phyloP scores from a whole-genome alignment of 140 eudicot genomes.

The Ambrosia hybrid region DNA sequence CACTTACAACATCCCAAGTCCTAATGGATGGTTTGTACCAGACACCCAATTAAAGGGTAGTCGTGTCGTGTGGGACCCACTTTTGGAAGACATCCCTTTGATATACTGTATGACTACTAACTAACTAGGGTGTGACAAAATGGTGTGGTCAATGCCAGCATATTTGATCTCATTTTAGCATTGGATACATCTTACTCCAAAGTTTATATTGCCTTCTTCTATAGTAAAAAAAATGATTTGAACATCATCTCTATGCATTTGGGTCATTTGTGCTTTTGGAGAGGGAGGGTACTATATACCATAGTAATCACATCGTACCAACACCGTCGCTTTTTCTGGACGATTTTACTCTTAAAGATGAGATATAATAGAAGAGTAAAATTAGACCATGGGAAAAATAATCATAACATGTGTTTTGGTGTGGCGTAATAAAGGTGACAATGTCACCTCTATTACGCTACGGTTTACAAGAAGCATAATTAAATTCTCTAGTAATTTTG shows the following conservation, averaged over 20 bases:
- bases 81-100: constrained; percentile 3
- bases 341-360: not conserved
- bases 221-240: not conserved
- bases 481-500: too few species aligned
- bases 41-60: constrained; percentile 6
- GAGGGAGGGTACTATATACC: not conserved
- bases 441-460: too few species aligned
- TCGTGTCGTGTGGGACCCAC: constrained; percentile 7
- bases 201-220: not conserved
- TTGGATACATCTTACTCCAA: not conserved
- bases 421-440: too few species aligned
- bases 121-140: constrained; percentile 19
- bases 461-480: too few species aligned
- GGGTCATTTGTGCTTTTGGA: not conserved
- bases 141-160: constrained; percentile 19
- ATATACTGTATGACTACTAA: constrained; percentile 21
- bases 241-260: not conserved
- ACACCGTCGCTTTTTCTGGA: not conserved
- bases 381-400: not conserved
- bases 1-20: constrained; percentile 1
- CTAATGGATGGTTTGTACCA: constrained; percentile 28
- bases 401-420: too few species aligned
- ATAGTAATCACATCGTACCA: not conserved
- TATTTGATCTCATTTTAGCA: constrained; percentile 23
- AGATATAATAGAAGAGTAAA: not conserved